These are phyloP conservation scores for Phaeosphaeria sp. DNA, from an alignment of 2,329 filamentous ascomycete species.

Conservation along the genomic window DNA sequence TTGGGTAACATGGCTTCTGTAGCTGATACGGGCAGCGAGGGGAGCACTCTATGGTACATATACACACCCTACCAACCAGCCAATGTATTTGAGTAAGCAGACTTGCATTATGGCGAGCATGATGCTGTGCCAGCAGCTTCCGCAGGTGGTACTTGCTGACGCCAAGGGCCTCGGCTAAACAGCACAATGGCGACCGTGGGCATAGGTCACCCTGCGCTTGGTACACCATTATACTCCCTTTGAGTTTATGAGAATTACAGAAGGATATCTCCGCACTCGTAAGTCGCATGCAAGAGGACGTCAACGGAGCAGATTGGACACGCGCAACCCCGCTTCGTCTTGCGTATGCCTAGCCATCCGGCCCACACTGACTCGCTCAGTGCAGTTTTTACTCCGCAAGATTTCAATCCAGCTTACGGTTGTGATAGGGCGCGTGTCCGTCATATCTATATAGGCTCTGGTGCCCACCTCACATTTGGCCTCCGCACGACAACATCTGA, in stretches of 20 bases:
- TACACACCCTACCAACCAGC: too few species aligned
- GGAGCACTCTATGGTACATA: too few species aligned
- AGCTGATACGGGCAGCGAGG: too few species aligned
- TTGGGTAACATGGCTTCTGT: too few species aligned
- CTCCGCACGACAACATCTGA: background rate
- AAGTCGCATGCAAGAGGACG: background rate
- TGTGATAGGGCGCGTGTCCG: background rate
- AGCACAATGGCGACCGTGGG: background rate
- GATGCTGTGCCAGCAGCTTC: too few species aligned
- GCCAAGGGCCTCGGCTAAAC: background rate
- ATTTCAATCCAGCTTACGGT: background rate
- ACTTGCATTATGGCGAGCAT: too few species aligned
- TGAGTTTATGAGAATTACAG: background rate
- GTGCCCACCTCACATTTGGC: background rate
- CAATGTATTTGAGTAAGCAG: background rate
- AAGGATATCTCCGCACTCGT: background rate
- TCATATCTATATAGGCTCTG: background rate
- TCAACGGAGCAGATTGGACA: background rate
- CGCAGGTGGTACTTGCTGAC: background rate
- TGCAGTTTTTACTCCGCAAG: background rate
- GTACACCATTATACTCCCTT: background rate
- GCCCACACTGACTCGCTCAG: background rate
- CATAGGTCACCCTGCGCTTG: background rate
- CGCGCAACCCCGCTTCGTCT: slow-evolving; percentile 1
- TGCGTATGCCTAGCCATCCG: background rate